A percentile compares a stretch with the other conserved stretches of the same genome.
phyloP scores from a whole-genome alignment of 176 grass and related monocot species.

The Chrysopogon serrulatus region DNA sequence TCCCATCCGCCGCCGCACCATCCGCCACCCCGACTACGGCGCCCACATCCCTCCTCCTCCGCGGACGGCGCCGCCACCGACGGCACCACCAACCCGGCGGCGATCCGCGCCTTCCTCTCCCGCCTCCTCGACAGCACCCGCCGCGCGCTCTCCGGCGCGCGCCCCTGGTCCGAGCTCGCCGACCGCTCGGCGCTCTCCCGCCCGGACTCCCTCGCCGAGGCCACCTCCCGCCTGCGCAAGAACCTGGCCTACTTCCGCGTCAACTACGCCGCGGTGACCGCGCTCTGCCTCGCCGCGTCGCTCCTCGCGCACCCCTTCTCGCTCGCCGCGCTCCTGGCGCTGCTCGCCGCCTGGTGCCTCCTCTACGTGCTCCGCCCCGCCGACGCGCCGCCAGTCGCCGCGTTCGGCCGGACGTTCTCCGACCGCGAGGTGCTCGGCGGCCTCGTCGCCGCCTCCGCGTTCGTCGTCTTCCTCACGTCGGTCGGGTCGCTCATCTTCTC shows the following conservation, averaged over 20 bases:
- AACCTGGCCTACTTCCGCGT: slow-evolving; percentile 89
- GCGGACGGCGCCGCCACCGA: background rate
- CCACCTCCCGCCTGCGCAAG: slow-evolving; percentile 52
- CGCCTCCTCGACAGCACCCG: slow-evolving; percentile 24
- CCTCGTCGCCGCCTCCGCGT: slow-evolving; percentile 40
- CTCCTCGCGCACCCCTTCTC: slow-evolving; percentile 55
- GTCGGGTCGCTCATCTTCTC: slow-evolving; percentile 69
- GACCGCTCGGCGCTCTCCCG: background rate
- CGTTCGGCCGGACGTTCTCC: slow-evolving; percentile 54
- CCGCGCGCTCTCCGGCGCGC: slow-evolving; percentile 28
- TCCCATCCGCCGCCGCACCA: background rate
- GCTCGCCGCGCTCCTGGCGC: slow-evolving; percentile 41
- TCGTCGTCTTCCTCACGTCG: slow-evolving; percentile 72
- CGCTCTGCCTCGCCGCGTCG: slow-evolving; percentile 34
- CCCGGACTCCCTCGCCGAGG: slow-evolving; percentile 32
- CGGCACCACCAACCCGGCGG: background rate
- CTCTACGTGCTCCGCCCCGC: slow-evolving; percentile 63
- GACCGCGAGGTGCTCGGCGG: slow-evolving; percentile 46
- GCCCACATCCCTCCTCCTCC: background rate
- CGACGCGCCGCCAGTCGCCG: slow-evolving; percentile 39
- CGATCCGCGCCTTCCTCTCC: slow-evolving; percentile 19
- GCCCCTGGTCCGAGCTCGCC: slow-evolving; percentile 23
- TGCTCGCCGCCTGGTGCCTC: slow-evolving; percentile 56
- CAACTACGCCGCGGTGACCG: slow-evolving; percentile 61
- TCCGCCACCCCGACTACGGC: background rate